Percentiles rank a stretch among this genome's conserved stretches.
phyloP scores from a whole-genome alignment of 202 grass and related monocot species.

The Carex sylvatica region DNA sequence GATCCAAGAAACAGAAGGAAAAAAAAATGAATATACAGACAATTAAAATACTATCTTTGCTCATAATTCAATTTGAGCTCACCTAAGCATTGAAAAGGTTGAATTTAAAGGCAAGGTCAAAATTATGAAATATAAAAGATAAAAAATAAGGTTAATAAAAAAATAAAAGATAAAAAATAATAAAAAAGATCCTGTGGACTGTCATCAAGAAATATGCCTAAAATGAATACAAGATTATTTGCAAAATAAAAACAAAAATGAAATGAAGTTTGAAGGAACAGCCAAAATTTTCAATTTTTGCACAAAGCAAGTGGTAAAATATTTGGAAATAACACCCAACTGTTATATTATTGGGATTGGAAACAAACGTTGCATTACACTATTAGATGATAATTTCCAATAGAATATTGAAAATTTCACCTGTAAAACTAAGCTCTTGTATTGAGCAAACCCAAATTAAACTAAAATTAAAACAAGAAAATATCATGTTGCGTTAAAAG shows the following conservation, averaged over 20 bases:
- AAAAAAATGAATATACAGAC: neutral
- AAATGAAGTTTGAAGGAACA: neutral
- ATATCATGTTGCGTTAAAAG: neutral
- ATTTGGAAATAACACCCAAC: neutral
- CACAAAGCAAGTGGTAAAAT: no score
- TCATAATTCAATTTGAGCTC: conserved; percentile 4
- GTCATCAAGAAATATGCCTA: neutral
- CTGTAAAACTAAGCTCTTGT: neutral
- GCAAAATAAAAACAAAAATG: neutral
- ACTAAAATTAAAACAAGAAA: neutral
- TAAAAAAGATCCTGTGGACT: no score
- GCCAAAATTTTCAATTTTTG: neutral
- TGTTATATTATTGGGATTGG: neutral
- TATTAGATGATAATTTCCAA: neutral
- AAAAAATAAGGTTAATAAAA: neutral
- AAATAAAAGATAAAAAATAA: neutral
- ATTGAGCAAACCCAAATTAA: neutral
- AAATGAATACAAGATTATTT: neutral
- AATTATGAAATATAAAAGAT: neutral
- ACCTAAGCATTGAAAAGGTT: neutral
- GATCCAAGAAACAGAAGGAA: neutral
- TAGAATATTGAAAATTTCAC: neutral
- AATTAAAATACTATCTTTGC: neutral
- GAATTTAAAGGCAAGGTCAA: neutral
- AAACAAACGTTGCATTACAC: neutral